These are phyloP conservation scores for Kernera saxatilis DNA, from an alignment of 345 rosid species.

Conservation along the genomic window DNA sequence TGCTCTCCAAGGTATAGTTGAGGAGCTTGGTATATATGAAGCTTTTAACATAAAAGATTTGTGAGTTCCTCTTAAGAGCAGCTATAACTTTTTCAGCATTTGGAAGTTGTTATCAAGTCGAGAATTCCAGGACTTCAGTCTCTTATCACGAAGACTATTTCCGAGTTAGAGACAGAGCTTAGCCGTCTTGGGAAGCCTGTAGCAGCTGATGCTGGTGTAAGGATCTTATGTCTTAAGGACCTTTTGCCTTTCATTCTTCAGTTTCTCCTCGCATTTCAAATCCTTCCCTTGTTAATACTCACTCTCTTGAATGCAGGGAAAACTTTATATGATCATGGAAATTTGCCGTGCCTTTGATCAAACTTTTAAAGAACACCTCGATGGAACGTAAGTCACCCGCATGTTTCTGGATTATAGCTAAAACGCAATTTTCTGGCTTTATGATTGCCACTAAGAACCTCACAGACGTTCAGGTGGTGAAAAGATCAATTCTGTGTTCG, in stretches of 20 bases:
- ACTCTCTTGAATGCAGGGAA: conserved; percentile 55
- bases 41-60: neutral
- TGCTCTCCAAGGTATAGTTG: conserved; percentile 79
- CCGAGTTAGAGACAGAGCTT: conserved; percentile 77
- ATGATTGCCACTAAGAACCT: conserved; percentile 14
- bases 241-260: neutral
- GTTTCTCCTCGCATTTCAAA: conserved; percentile 5
- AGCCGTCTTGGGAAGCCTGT: conserved; percentile 89
- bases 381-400: conserved; percentile 54
- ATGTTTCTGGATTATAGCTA: neutral
- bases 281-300: neutral
- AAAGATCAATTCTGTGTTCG: conserved; percentile 75
- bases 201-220: conserved; percentile 91
- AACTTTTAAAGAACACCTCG: conserved; percentile 90
- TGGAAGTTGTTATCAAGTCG: conserved; percentile 94
- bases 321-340: conserved; percentile 88
- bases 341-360: conserved; percentile 92
- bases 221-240: conserved; percentile 14
- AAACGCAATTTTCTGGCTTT: neutral
- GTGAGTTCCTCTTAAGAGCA: conserved; percentile 1
- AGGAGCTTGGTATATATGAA: neutral
- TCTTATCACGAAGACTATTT: conserved; percentile 75
- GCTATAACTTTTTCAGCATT: conserved; percentile 59
- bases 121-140: conserved; percentile 91
- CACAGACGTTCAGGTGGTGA: conserved; percentile 97